Evolutionary conservation across 768 basidiomycete genomes (phyloP).

Genomic region (Psilocybe cyanescens): DNA sequence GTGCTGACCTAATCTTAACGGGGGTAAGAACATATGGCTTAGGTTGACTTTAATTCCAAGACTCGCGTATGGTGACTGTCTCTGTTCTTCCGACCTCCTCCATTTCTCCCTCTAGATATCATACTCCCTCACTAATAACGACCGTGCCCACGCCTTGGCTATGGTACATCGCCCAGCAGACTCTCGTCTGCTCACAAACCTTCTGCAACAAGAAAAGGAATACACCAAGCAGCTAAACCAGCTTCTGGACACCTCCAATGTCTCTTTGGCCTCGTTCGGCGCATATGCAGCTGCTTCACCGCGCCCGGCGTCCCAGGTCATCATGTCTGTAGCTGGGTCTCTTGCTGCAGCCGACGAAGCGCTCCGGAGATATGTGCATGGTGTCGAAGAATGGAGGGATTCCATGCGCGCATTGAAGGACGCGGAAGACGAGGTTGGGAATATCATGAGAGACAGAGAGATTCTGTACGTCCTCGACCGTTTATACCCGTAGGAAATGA

Average conservation of each 20-base stretch:
- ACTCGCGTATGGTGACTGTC: neutral
- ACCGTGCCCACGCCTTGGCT: neutral
- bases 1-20: neutral
- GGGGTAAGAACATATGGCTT: neutral
- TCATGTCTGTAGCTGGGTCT: slow-evolving; percentile 59
- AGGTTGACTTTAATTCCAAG: neutral
- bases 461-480: slow-evolving; percentile 63
- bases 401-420: slow-evolving; percentile 61
- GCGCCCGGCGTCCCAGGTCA: slow-evolving; percentile 54
- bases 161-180: slow-evolving; percentile 81
- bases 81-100: neutral
- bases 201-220: slow-evolving; percentile 73
- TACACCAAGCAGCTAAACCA: slow-evolving; percentile 63
- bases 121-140: neutral
- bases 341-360: slow-evolving; percentile 73
- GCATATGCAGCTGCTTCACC: slow-evolving; percentile 76
- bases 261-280: slow-evolving; percentile 66
- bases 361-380: slow-evolving; percentile 58
- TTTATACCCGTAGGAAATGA: neutral
- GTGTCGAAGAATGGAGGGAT: slow-evolving; percentile 69
- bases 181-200: slow-evolving; percentile 70
- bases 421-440: slow-evolving; percentile 74
- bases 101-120: neutral
- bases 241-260: slow-evolving; percentile 61
- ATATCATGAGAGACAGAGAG: slow-evolving; percentile 74